Conservation (phyloP, 2,329 filamentous ascomycete genomes). For the Drechslerella coelobrocha region DNA sequence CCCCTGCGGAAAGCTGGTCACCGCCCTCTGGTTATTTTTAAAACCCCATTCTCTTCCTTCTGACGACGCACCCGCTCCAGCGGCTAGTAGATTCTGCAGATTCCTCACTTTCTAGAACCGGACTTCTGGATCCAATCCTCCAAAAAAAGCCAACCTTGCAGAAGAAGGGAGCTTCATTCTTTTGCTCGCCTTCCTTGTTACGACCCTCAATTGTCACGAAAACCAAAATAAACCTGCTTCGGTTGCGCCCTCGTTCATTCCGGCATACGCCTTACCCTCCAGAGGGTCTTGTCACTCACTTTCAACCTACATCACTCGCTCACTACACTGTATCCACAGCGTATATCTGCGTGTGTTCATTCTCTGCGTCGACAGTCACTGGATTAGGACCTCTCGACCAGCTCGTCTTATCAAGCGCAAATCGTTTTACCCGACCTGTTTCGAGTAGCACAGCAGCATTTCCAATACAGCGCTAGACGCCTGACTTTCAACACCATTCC, state of each 20-base stretch:
- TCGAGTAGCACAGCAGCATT: slow-evolving; percentile 3
- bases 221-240: slow-evolving; percentile 4
- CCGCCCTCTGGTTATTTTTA: slow-evolving; percentile 16
- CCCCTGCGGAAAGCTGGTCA: slow-evolving; percentile 50
- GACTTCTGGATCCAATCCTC: slow-evolving; percentile 42
- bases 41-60: slow-evolving; percentile 30
- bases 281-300: neutral
- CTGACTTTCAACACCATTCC: slow-evolving; percentile 14
- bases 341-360: neutral
- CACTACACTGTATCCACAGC: neutral
- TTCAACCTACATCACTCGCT: neutral
- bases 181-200: slow-evolving; percentile 48
- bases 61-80: slow-evolving; percentile 32
- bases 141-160: slow-evolving; percentile 10
- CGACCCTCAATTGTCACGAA: slow-evolving; percentile 41
- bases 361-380: neutral
- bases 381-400: slow-evolving; percentile 2
- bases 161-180: slow-evolving; percentile 50
- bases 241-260: slow-evolving; percentile 6
- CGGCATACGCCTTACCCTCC: neutral
- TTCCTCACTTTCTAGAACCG: slow-evolving; percentile 50
- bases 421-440: slow-evolving; percentile 15
- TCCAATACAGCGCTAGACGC: slow-evolving; percentile 33
- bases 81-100: slow-evolving; percentile 31
- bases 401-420: neutral